These are phyloP conservation scores for Sordaria brevicollis DNA, from an alignment of 495 filamentous ascomycete genomes.

Conservation along the genomic window DNA sequence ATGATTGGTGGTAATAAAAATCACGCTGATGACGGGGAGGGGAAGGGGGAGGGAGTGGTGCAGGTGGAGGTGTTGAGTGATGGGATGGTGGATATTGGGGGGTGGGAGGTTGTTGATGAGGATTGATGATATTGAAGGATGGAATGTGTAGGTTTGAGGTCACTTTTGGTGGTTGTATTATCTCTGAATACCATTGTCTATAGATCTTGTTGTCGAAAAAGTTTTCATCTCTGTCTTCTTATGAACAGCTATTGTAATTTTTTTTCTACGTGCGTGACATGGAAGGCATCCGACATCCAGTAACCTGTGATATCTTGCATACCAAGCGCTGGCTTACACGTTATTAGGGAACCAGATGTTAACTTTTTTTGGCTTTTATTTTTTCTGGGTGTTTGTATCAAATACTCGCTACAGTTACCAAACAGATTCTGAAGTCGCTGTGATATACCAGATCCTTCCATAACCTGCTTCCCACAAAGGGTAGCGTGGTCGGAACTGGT, in stretches of 20 bases:
- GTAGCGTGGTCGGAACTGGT: neutral
- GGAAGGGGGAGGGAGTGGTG: slow-evolving; percentile 42
- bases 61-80: slow-evolving; percentile 63
- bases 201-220: neutral
- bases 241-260: neutral
- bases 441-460: neutral
- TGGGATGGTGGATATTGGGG: slow-evolving; percentile 49
- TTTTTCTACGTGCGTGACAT: neutral
- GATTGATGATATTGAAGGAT: no score
- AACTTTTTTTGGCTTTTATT: neutral
- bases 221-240: neutral
- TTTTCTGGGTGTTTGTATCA: neutral
- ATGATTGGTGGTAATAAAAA: slow-evolving; percentile 39
- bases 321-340: neutral
- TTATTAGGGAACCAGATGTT: neutral
- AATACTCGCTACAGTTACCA: neutral
- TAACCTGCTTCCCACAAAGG: neutral
- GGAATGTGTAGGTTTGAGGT: neutral
- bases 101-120: slow-evolving; percentile 36
- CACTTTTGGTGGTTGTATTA: neutral
- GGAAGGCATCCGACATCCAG: neutral
- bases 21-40: slow-evolving; percentile 10
- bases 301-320: neutral
- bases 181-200: neutral
- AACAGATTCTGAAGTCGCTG: neutral